Evolutionary conservation across 1,284 basidiomycete species (phyloP).

Genomic region (Ceratobasidium sp.): DNA sequence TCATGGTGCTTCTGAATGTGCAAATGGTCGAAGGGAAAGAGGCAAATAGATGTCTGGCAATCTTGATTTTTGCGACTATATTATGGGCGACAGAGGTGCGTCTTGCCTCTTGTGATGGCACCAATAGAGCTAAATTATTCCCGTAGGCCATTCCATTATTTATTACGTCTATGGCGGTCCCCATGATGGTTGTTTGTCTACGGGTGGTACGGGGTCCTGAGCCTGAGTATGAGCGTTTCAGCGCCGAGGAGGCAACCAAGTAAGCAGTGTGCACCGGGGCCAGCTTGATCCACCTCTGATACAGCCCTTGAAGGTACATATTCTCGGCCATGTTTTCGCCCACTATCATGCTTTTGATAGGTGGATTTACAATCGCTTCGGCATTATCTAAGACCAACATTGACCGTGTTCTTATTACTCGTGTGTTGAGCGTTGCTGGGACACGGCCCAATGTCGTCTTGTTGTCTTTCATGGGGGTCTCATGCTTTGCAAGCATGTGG

Average conservation of each 20-base stretch:
- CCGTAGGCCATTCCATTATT: constrained; percentile 93
- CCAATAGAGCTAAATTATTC: not conserved
- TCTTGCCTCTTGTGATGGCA: constrained; percentile 31
- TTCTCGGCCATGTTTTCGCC: constrained; percentile 85
- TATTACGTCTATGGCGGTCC: constrained; percentile 90
- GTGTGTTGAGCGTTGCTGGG: constrained; percentile 88
- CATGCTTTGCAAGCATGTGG: constrained; percentile 99
- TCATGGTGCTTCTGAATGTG: constrained; percentile 67
- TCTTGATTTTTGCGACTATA: constrained; percentile 90
- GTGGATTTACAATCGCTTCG: constrained; percentile 98
- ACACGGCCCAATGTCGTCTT: constrained; percentile 85
- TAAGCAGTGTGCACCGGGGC: constrained; percentile 50
- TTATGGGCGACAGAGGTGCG: constrained; percentile 94
- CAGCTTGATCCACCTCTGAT: not conserved
- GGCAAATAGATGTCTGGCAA: constrained; percentile 90
- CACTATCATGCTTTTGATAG: constrained; percentile 96
- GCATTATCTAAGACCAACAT: constrained; percentile 97
- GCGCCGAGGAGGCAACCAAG: constrained; percentile 81
- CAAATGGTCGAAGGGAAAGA: constrained; percentile 69
- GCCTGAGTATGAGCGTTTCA: constrained; percentile 62
- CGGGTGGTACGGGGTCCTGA: constrained; percentile 77
- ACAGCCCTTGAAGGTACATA: constrained; percentile 60
- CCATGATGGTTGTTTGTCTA: constrained; percentile 86
- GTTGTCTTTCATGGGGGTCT: constrained; percentile 94
- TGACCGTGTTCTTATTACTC: constrained; percentile 92